Conservation (phyloP, 2,329 filamentous ascomycete species). For the Hymenotorrendiella dingleyae region DNA sequence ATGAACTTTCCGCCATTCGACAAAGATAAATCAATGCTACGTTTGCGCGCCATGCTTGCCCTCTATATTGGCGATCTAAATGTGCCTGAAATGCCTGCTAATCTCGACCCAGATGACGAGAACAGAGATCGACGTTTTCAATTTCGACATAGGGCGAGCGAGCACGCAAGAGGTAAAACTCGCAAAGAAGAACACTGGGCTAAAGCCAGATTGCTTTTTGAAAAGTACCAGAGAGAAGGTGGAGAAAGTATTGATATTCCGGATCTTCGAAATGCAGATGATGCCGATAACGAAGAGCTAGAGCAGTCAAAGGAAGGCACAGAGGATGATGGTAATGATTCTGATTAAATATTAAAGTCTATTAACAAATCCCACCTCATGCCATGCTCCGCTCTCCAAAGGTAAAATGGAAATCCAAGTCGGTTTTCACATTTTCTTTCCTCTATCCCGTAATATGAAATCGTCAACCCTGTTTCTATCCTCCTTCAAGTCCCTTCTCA, state of each 20-base stretch:
- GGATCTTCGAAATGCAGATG: constrained; percentile 11
- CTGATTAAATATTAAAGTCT: too few relatives aligned
- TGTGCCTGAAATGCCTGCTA: constrained; percentile 32
- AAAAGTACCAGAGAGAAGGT: constrained; percentile 28
- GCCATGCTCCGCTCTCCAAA: not conserved
- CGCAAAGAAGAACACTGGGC: constrained; percentile 29
- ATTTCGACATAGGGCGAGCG: constrained; percentile 16
- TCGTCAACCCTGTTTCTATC: not conserved
- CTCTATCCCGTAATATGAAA: not conserved
- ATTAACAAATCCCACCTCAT: not conserved
- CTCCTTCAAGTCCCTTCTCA: not conserved
- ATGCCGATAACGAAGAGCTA: constrained; percentile 1
- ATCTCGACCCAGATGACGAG: constrained; percentile 16
- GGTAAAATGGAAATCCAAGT: not conserved
- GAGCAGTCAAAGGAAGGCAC: not conserved
- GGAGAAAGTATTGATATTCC: constrained; percentile 16
- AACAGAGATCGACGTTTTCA: constrained; percentile 19
- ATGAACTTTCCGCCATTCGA: constrained; percentile 66
- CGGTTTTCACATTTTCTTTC: not conserved
- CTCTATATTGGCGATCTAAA: constrained; percentile 69
- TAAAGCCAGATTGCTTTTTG: constrained; percentile 35
- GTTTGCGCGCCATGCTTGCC: constrained; percentile 66
- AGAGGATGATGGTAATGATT: too few relatives aligned
- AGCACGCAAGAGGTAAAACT: constrained; percentile 19
- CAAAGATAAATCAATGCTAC: constrained; percentile 58